Conservation (phyloP, 805 yeast genomes). For the Tetrapisispora nanseiensis region DNA sequence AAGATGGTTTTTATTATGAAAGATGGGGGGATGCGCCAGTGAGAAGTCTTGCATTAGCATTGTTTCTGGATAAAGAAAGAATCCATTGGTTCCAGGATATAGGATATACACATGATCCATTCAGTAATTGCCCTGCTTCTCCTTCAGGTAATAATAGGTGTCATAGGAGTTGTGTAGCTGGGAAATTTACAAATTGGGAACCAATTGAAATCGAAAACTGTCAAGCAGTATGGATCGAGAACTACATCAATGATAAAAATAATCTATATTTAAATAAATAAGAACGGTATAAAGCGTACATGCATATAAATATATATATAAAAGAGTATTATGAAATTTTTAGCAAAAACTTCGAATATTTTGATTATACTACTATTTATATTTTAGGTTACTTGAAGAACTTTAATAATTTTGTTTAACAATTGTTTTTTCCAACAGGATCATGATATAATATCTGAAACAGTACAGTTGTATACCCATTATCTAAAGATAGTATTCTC, state of each 20-base stretch:
- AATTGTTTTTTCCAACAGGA: too few relatives aligned
- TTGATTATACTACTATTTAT: too few relatives aligned
- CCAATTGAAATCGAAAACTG: conserved; percentile 62
- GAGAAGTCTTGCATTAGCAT: conserved; percentile 61
- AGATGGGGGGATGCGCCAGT: conserved; percentile 95
- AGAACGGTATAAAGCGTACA: too few relatives aligned
- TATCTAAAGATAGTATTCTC: too few relatives aligned
- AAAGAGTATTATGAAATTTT: too few relatives aligned
- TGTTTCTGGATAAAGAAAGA: conserved; percentile 57
- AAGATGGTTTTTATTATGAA: conserved; percentile 82
- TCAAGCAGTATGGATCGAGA: conserved; percentile 57
- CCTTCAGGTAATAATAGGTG: conserved; percentile 38
- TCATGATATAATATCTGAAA: too few relatives aligned
- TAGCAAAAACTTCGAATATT: too few relatives aligned
- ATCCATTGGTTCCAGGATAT: conserved; percentile 86
- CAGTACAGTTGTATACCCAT: too few relatives aligned
- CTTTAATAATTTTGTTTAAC: too few relatives aligned
- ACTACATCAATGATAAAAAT: conserved; percentile 30
- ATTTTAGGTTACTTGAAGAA: too few relatives aligned
- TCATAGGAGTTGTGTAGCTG: conserved; percentile 39
- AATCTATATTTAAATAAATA: too few relatives aligned
- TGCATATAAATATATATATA: too few relatives aligned
- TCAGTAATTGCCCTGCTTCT: conserved; percentile 55
- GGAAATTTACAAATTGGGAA: conserved; percentile 43
- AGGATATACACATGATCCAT: conserved; percentile 70